Conservation (phyloP, 2,329 filamentous ascomycete species). For the Aureobasidium sp. region DNA sequence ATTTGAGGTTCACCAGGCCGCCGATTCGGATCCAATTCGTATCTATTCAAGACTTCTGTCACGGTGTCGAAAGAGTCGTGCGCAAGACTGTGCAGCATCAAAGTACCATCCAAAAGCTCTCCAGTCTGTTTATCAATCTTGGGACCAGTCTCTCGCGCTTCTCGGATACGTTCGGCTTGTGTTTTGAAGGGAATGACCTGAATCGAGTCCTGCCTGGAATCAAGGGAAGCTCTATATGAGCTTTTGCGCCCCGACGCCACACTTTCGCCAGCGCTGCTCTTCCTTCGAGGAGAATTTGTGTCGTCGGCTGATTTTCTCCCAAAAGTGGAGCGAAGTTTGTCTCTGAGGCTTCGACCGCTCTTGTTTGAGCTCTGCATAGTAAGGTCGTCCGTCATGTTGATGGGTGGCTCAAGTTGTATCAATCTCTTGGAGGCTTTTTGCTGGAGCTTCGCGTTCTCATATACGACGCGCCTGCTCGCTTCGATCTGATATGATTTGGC, state of each 20-base stretch:
- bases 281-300: background rate
- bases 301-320: slow-evolving; percentile 4
- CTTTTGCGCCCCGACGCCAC: background rate
- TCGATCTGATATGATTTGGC: background rate
- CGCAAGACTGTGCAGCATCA: slow-evolving; percentile 30
- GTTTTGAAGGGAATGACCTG: slow-evolving; percentile 3
- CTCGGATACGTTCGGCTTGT: background rate
- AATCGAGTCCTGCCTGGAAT: background rate
- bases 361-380: background rate
- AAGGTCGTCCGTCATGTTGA: slow-evolving; percentile 6
- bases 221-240: background rate
- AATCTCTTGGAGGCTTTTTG: background rate
- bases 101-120: slow-evolving; percentile 24
- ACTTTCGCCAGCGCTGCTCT: background rate
- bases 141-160: background rate
- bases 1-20: slow-evolving; percentile 31
- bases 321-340: background rate
- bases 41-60: slow-evolving; percentile 18
- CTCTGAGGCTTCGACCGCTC: background rate
- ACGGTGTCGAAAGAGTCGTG: slow-evolving; percentile 29
- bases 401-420: background rate
- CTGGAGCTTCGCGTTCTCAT: background rate
- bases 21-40: slow-evolving; percentile 10
- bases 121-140: slow-evolving; percentile 15
- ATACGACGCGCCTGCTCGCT: background rate